Evolutionary conservation across 1,284 basidiomycete genomes (phyloP), one percentile per base, ranked within the genome.

Genomic region (Fomitopsis pinicola): DNA sequence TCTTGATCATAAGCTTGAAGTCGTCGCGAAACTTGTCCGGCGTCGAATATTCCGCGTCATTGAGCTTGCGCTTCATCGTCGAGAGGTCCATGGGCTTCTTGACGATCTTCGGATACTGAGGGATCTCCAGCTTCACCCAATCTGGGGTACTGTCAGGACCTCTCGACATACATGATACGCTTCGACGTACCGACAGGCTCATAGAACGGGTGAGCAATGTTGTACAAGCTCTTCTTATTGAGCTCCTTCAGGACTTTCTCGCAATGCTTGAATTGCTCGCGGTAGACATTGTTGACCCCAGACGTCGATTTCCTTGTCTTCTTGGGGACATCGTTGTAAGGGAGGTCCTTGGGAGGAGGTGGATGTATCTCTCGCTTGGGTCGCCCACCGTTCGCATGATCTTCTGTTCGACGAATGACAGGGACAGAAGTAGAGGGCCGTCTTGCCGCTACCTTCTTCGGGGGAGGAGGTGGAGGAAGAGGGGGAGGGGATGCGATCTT

Each of bases 321-420:
- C 77, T 88, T 91, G 22, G 84, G 87, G 15, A 76, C 82, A 69
- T 95, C 92, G 35, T 85, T 82, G 72, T 95, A 97, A 0, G 91
- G 86, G 22, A 97, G 77, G 69, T 98, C 97, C 75, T 95, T 95
- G 0, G 95, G 89, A 15, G 95, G 89, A 19, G 96, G 96, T 12
- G 96, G 94, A 70, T 98, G 95, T 44, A 98, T 96, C 75, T 98
- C 97, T 58, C 97, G 92, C 78, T 98, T 98, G 0, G 97, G 97
- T 22, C 97, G 87, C n/a, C 85, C 83, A 42, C 80, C 76, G 48
- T 79, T 77, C 50, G 79, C 80, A 42, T 79, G 76, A 15, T 79
- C 80, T 15, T 89, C 88, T 17, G 85, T 87, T 33, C 91, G 88
- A 48, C 90, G 84, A 67, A 92, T 91, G 58, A 86, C 85, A 55